Evolutionary conservation across 1,284 basidiomycete genomes (phyloP).

Genomic region (Cystobasidiaceae sp.): DNA sequence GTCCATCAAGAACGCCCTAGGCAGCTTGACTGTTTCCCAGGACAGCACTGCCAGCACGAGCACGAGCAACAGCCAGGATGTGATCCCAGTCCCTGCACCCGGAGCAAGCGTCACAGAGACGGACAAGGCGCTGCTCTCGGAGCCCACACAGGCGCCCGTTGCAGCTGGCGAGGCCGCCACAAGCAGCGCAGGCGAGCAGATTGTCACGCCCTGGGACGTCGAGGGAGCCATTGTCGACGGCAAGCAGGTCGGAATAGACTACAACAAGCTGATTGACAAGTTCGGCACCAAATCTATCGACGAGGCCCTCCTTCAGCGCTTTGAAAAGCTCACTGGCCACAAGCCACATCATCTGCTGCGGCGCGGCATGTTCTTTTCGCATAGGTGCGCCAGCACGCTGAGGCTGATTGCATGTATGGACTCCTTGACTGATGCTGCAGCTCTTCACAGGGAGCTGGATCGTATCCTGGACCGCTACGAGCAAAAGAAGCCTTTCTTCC

Average conservation of each 20-base stretch:
- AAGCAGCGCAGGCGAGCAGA: conserved; percentile 58
- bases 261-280: conserved; percentile 88
- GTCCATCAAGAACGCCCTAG: conserved; percentile 6
- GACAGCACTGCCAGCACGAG: neutral
- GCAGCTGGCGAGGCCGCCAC: neutral
- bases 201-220: conserved; percentile 97
- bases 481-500: conserved; percentile 93
- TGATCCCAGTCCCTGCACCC: conserved; percentile 2
- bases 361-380: conserved; percentile 95
- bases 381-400: conserved; percentile 60
- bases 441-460: conserved; percentile 70
- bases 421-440: neutral
- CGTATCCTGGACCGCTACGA: conserved; percentile 92
- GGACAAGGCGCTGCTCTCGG: conserved; percentile 15
- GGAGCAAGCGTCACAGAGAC: conserved; percentile 6
- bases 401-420: neutral
- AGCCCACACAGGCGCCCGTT: neutral
- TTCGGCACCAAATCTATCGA: conserved; percentile 88
- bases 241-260: conserved; percentile 70
- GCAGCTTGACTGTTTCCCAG: neutral
- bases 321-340: conserved; percentile 84
- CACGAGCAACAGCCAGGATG: neutral
- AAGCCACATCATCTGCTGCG: conserved; percentile 86
- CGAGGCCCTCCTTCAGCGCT: conserved; percentile 71
- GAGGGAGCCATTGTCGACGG: conserved; percentile 91